These are phyloP conservation scores for Solanum gandarillasii DNA, from an alignment of 257 asterid genomes.

Conservation along the genomic window DNA sequence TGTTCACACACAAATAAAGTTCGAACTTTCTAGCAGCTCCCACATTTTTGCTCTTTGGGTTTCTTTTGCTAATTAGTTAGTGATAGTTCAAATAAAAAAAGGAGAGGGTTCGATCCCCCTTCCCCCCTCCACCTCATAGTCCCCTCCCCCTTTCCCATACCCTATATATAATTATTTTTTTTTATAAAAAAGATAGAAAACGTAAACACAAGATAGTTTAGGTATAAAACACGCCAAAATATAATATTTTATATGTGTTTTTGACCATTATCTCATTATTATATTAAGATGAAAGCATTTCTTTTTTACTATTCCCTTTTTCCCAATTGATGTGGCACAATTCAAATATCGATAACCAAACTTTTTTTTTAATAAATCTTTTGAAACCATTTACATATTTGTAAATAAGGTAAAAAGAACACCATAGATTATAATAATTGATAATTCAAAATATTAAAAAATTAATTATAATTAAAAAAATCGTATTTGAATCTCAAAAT, in stretches of 20 bases:
- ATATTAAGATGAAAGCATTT: neutral
- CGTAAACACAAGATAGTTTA: neutral
- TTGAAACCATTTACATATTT: neutral
- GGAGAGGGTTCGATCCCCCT: accelerated
- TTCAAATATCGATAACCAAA: neutral
- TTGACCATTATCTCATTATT: neutral
- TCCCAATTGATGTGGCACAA: neutral
- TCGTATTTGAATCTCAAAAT: accelerated
- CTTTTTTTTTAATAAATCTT: too few species aligned
- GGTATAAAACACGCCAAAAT: neutral
- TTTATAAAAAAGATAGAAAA: neutral
- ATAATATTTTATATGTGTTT: neutral
- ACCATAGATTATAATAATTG: too few species aligned
- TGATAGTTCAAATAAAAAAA: too few species aligned
- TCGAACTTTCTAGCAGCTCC: neutral
- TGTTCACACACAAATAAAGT: neutral
- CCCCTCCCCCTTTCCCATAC: neutral
- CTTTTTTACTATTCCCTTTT: neutral
- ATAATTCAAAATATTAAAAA: too few species aligned
- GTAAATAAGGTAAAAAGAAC: neutral
- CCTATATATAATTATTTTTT: neutral
- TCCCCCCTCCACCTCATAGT: neutral
- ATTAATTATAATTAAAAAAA: neutral
- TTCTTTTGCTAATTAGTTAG: too few species aligned
- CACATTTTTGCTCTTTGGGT: neutral